Evolutionary conservation across 2,329 filamentous ascomycete species (phyloP).

Genomic region (Pezicula rhizophila): DNA sequence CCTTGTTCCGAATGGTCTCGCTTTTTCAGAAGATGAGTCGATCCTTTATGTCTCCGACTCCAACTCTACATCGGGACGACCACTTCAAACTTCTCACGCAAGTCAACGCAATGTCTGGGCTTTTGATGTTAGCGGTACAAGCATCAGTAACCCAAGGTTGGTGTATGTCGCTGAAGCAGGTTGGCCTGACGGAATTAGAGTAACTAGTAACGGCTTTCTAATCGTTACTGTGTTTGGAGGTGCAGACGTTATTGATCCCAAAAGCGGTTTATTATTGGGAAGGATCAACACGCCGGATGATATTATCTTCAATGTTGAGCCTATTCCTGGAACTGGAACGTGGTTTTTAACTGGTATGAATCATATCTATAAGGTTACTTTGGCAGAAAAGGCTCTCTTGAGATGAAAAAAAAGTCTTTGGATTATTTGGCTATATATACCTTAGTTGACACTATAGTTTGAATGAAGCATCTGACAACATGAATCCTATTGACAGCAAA

Average conservation of each 20-base stretch:
- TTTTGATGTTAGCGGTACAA: not conserved
- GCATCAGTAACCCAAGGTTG: conserved; percentile 1
- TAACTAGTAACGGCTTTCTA: not conserved
- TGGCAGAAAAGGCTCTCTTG: not conserved
- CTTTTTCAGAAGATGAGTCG: conserved; percentile 17
- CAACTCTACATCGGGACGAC: conserved; percentile 9
- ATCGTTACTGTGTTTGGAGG: not conserved
- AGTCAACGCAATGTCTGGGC: conserved; percentile 3
- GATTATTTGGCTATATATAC: too few relatives aligned
- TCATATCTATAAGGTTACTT: conserved; percentile 1
- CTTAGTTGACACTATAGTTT: too few relatives aligned
- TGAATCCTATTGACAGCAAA: too few relatives aligned
- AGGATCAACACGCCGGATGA: conserved; percentile 4
- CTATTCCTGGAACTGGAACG: not conserved
- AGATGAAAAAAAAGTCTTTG: too few relatives aligned
- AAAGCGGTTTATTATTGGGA: not conserved
- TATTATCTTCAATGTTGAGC: conserved; percentile 1
- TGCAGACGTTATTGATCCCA: not conserved
- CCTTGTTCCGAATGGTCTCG: conserved; percentile 20
- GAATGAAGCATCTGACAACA: too few relatives aligned
- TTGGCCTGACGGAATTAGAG: conserved; percentile 4
- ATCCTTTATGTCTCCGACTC: conserved; percentile 22
- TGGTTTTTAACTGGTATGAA: not conserved
- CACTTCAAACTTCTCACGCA: not conserved
- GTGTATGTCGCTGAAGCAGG: not conserved